These are phyloP conservation scores for Umbelopsis sp. DNA, from an alignment of 192 early-diverging fungal genomes.

Conservation along the genomic window DNA sequence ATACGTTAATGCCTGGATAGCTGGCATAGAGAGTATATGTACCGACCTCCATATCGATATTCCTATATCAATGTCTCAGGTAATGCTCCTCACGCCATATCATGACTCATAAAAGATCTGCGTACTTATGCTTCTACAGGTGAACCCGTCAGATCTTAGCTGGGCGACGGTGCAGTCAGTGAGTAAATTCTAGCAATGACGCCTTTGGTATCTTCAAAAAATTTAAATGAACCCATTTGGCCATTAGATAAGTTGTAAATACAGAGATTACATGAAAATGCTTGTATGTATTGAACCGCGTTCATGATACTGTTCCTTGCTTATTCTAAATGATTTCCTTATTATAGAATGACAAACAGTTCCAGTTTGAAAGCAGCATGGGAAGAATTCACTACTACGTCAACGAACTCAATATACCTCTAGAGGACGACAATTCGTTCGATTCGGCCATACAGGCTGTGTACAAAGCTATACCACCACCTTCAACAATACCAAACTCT, in stretches of 20 bases:
- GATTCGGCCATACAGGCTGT: slow-evolving; percentile 26
- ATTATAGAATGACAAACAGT: slow-evolving; percentile 4
- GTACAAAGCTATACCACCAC: slow-evolving; percentile 14
- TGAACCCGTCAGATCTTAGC: slow-evolving; percentile 21
- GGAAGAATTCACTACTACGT: slow-evolving; percentile 33
- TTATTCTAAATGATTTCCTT: not conserved
- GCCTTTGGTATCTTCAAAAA: not conserved
- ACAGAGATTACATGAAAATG: slow-evolving; percentile 20
- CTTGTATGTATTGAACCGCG: not conserved
- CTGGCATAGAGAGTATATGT: slow-evolving; percentile 11
- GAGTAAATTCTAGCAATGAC: slow-evolving; percentile 10
- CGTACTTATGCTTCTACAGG: slow-evolving; percentile 8
- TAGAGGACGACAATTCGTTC: slow-evolving; percentile 23
- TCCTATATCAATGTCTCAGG: not conserved
- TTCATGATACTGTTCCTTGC: not conserved
- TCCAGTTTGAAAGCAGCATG: slow-evolving; percentile 22
- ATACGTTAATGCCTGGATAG: slow-evolving; percentile 29
- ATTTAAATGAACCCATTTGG: not conserved
- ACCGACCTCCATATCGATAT: slow-evolving; percentile 18
- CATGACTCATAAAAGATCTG: not conserved
- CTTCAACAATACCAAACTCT: slow-evolving; percentile 3
- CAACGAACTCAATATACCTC: slow-evolving; percentile 10
- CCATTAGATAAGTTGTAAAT: slow-evolving; percentile 18
- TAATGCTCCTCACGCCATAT: not conserved
- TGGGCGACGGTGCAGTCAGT: slow-evolving; percentile 39